Evolutionary conservation across 139 green algal genomes (phyloP), one percentile per base, ranked within the genome.

Genomic region (Marvania coccoides): DNA sequence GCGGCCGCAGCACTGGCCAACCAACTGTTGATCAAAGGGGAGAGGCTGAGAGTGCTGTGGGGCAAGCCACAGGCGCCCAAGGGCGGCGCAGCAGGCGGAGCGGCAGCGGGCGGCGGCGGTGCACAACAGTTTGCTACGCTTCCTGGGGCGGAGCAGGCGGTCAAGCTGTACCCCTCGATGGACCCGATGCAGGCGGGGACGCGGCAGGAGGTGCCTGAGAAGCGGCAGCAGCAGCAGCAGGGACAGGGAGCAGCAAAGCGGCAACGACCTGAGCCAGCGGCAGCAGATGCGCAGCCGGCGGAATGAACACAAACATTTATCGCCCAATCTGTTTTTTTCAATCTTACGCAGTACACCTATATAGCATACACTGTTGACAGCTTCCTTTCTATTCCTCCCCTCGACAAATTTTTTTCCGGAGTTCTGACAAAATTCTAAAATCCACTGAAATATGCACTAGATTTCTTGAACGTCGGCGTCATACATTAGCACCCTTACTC

Each of bases 41-140:
- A 82, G 19, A 70, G 81, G 4, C 70, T 84, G 39, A 90, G 85
- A 58, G 73, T 99, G 37, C 86, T 95, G 76, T 99, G 94, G 94
- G 92, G 92, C 38, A 82, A 83, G 47, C 85, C 84, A 8, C 84
- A 89, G 66, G 37, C 29, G 56, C 29, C 58, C 36, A 29, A 57
- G 1, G 35, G 45, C 56, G 7, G 70, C 53, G 31, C 45, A 40
- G 14, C 15, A 31, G 12, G 37, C 64, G 19, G 55, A 86, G 68
- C 62, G 60, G 33, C 40, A 15, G 23, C 28, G 26, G 34, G 65
- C 35, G 33, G 19, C 7, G 47, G 70, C 34, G 8, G 65, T 34
- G 29, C 57, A 46, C 36, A 45, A 51, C 63, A 42, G 35, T 15
- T 14, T n/a, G 15, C 30, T 1, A 39, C 45, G 28, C 64, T 56